These are phyloP conservation scores for Acanthamoeba lenticulata DNA, from an alignment of 208 protist species.

Conservation along the genomic window DNA sequence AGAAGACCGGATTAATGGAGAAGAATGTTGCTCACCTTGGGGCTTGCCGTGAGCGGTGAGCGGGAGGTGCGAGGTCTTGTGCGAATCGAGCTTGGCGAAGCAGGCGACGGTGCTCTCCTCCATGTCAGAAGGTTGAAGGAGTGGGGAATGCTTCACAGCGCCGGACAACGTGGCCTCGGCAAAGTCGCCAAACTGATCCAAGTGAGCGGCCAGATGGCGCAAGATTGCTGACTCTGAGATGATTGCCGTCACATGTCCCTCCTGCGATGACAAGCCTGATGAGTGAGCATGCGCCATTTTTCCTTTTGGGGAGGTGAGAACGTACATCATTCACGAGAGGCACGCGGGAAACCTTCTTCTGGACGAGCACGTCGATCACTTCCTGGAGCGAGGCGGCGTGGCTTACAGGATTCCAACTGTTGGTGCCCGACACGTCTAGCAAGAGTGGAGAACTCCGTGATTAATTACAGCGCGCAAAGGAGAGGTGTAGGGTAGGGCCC, in stretches of 20 bases:
- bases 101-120: slow-evolving; percentile 9
- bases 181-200: background rate
- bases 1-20: too few species aligned
- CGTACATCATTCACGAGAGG: background rate
- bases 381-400: slow-evolving; percentile 3
- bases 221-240: background rate
- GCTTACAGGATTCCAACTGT: background rate
- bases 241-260: background rate
- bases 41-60: background rate
- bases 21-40: background rate
- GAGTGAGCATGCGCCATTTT: background rate
- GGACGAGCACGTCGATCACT: background rate
- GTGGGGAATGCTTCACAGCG: background rate
- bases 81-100: background rate
- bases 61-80: slow-evolving; percentile 1
- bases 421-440: background rate
- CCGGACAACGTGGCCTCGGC: background rate
- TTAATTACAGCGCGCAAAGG: background rate
- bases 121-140: background rate
- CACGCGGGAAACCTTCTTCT: background rate
- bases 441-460: background rate
- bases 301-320: background rate
- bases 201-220: background rate
- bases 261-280: background rate
- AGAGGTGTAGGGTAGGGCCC: background rate